Evolutionary conservation across 2,329 filamentous ascomycete species (phyloP).

Genomic region (Apiospora aurea): DNA sequence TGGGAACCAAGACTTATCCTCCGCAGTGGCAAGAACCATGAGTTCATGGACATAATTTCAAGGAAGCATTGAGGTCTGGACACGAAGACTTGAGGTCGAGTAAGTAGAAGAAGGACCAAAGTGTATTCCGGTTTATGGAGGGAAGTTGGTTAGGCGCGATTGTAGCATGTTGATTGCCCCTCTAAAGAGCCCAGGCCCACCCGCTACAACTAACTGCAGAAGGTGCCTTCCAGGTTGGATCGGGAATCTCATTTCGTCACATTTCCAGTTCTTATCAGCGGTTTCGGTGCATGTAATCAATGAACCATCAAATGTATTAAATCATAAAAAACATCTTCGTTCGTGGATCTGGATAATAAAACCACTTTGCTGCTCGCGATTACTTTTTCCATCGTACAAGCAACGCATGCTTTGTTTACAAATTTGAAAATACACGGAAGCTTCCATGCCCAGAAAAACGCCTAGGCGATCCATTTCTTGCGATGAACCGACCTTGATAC

Average conservation of each 20-base stretch:
- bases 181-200: constrained; percentile 9
- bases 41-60: neutral
- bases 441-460: neutral
- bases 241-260: neutral
- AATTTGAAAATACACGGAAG: constrained; percentile 13
- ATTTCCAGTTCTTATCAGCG: neutral
- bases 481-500: neutral
- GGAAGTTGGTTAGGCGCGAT: neutral
- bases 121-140: neutral
- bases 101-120: neutral
- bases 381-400: constrained; percentile 16
- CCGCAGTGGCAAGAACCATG: neutral
- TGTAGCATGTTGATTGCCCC: neutral
- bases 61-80: neutral
- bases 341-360: neutral
- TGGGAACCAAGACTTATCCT: neutral
- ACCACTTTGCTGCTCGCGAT: neutral
- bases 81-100: neutral
- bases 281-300: neutral
- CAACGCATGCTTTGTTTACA: constrained; percentile 6
- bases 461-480: neutral
- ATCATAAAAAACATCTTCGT: neutral
- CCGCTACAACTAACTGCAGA: neutral
- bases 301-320: neutral
- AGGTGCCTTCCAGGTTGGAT: neutral